Percentiles rank a stretch among this genome's conserved stretches.
Evolutionary conservation across 1,139 yeast genomes (phyloP).

Genomic region (Komagataea norvegica): DNA sequence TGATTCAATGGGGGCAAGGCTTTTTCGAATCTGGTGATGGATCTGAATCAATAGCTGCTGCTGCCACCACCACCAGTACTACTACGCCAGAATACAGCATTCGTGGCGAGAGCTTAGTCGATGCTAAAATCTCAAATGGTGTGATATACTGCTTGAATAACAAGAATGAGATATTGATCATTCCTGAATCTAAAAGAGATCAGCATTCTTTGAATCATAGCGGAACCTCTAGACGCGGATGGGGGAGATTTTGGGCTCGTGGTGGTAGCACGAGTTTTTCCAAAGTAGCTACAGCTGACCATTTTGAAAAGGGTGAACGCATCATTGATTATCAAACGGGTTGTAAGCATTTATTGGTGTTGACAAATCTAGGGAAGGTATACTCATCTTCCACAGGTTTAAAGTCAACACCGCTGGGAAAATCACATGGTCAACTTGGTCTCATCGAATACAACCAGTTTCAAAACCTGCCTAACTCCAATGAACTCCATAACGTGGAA

Average conservation of each 20-base stretch:
- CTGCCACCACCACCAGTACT: too few species aligned
- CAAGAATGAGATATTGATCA: constrained; percentile 48
- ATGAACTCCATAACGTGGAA: constrained; percentile 33
- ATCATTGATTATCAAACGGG: constrained; percentile 58
- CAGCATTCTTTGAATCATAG: too few species aligned
- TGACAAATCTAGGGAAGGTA: constrained; percentile 59
- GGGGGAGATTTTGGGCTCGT: constrained; percentile 12
- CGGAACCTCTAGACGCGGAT: background rate
- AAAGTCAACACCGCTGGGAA: constrained; percentile 18
- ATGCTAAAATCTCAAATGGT: constrained; percentile 49
- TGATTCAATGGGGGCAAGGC: constrained; percentile 64
- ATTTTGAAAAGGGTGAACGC: constrained; percentile 38
- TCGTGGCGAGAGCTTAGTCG: constrained; percentile 40
- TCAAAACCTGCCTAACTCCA: constrained; percentile 42
- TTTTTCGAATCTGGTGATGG: constrained; percentile 23
- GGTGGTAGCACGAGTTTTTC: constrained; percentile 2
- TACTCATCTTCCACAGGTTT: constrained; percentile 58
- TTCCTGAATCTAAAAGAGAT: constrained; percentile 38
- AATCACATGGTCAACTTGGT: constrained; percentile 78
- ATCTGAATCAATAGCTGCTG: too few species aligned
- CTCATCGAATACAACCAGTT: constrained; percentile 67
- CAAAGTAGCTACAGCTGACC: constrained; percentile 2
- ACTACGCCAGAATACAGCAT: constrained; percentile 25
- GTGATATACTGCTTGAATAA: constrained; percentile 53
- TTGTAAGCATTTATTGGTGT: constrained; percentile 55